Conservation (phyloP, 495 filamentous ascomycete genomes). For the Tuber microsphaerosporum region DNA sequence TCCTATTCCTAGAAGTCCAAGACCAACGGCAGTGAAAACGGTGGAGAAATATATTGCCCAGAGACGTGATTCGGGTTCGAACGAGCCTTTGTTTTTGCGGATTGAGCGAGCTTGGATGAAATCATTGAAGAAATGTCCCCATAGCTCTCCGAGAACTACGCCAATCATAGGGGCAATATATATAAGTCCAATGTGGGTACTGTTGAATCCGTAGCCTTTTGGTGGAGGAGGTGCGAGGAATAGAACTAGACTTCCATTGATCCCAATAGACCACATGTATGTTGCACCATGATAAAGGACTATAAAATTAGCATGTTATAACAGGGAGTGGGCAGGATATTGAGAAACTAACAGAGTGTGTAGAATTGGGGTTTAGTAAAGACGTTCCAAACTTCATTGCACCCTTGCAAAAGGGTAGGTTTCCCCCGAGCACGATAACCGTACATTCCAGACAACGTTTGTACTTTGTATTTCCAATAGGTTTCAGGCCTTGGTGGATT, state of each 20-base stretch:
- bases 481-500: slow-evolving; percentile 22
- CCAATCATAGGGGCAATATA: slow-evolving; percentile 36
- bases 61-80: slow-evolving; percentile 32
- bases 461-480: slow-evolving; percentile 20
- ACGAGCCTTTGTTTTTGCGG: slow-evolving; percentile 18
- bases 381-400: slow-evolving; percentile 19
- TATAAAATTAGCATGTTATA: slow-evolving; percentile 11
- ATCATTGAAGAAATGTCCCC: slow-evolving; percentile 38
- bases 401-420: slow-evolving; percentile 20
- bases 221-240: slow-evolving; percentile 25
- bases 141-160: slow-evolving; percentile 31
- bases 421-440: slow-evolving; percentile 26
- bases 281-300: slow-evolving; percentile 34
- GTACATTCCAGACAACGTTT: slow-evolving; percentile 25
- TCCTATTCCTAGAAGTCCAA: slow-evolving; percentile 22
- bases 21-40: slow-evolving; percentile 17
- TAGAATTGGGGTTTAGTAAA: slow-evolving; percentile 35
- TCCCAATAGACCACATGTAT: slow-evolving; percentile 37
- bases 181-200: slow-evolving; percentile 25
- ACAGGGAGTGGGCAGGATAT: not conserved
- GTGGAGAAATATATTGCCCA: slow-evolving; percentile 27
- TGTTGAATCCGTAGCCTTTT: slow-evolving; percentile 32
- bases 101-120: slow-evolving; percentile 25
- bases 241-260: slow-evolving; percentile 34
- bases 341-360: slow-evolving; percentile 18